phyloP scores from a whole-genome alignment of 2,329 filamentous ascomycete genomes.

The Pseudopyrenochaeta lycopersici region DNA sequence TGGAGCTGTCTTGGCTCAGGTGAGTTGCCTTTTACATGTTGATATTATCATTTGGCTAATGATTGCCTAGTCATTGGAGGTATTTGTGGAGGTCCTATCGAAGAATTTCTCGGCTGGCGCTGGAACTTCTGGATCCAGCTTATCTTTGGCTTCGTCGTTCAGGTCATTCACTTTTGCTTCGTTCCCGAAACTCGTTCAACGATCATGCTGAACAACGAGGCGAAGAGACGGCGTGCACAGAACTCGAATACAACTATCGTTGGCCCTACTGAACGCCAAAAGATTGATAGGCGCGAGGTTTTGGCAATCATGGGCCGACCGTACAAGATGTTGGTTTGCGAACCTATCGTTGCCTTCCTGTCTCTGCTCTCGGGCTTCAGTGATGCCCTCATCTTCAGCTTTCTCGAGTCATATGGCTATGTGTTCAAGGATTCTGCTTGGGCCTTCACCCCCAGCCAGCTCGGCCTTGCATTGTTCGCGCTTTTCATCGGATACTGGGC shows the following conservation, averaged over 20 bases:
- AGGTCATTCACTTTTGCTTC: constrained; percentile 70
- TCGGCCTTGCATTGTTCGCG: constrained; percentile 67
- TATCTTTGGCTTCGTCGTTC: constrained; percentile 76
- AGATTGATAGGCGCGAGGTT: constrained; percentile 38
- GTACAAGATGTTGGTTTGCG: constrained; percentile 76
- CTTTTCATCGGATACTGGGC: constrained; percentile 71
- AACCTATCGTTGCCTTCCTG: constrained; percentile 75
- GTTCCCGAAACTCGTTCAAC: constrained; percentile 81
- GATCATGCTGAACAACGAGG: constrained; percentile 78
- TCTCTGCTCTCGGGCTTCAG: constrained; percentile 78
- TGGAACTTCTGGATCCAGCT: constrained; percentile 87
- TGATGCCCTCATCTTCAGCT: constrained; percentile 81
- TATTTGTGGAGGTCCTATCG: constrained; percentile 80
- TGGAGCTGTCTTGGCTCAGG: constrained; percentile 70
- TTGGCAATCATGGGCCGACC: constrained; percentile 67
- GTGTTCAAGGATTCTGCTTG: constrained; percentile 70
- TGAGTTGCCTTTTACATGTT: constrained; percentile 46
- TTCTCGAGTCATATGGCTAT: constrained; percentile 74
- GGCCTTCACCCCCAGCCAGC: constrained; percentile 65
- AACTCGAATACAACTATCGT: constrained; percentile 65
- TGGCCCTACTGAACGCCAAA: constrained; percentile 71
- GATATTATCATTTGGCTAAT: constrained; percentile 6
- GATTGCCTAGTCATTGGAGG: constrained; percentile 77
- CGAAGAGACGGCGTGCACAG: constrained; percentile 70
- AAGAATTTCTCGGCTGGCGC: constrained; percentile 73